phyloP scores from a whole-genome alignment of 495 filamentous ascomycete genomes.

The Aspergillus taichungensis region DNA sequence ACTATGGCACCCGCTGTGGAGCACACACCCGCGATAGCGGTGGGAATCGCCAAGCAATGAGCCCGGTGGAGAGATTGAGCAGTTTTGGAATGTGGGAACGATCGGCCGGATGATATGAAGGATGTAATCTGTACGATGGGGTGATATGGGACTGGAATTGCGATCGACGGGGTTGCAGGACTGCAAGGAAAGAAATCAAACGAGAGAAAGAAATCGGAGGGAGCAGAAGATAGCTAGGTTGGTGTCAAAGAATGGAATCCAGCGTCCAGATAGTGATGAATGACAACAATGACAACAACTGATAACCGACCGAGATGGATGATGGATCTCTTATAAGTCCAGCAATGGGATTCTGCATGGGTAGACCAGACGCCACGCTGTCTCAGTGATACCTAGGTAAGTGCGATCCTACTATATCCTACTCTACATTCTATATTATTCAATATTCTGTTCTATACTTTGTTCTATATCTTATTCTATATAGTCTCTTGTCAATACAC shows the following conservation, averaged over 20 bases:
- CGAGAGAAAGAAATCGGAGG: background rate
- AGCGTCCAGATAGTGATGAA: background rate
- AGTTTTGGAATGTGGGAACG: too few relatives aligned
- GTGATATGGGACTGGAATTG: background rate
- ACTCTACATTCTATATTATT: too few relatives aligned
- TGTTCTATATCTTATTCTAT: too few relatives aligned
- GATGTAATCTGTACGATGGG: background rate
- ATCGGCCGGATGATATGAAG: background rate
- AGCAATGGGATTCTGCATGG: background rate
- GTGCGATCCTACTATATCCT: too few relatives aligned
- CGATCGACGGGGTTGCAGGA: background rate
- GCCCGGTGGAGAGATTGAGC: too few relatives aligned
- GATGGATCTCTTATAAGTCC: background rate
- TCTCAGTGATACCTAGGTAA: too few relatives aligned
- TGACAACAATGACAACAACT: background rate
- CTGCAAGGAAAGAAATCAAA: background rate
- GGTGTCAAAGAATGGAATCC: background rate
- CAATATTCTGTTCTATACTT: too few relatives aligned
- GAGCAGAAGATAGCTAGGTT: too few relatives aligned
- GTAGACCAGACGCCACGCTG: constrained; percentile 28
- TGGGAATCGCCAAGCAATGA: constrained; percentile 30
- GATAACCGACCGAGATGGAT: constrained; percentile 3
- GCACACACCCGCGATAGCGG: constrained; percentile 16
- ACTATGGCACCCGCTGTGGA: constrained; percentile 29
- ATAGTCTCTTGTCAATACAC: too few relatives aligned